These are phyloP conservation scores for Lipomyces sp. DNA, from an alignment of 805 yeast species.

Conservation along the genomic window DNA sequence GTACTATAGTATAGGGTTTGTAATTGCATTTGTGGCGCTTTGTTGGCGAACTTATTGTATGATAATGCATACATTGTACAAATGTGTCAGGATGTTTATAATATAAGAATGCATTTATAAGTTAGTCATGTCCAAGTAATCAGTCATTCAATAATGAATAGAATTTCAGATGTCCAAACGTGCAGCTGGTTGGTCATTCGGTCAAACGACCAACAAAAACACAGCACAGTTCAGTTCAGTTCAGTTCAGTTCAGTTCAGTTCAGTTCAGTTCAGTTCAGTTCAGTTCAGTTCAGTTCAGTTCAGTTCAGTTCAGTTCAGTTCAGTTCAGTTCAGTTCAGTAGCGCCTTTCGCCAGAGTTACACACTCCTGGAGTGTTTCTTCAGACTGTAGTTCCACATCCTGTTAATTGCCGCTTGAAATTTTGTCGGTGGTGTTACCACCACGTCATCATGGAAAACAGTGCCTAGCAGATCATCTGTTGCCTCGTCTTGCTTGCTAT, in stretches of 20 bases:
- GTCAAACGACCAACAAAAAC: not conserved
- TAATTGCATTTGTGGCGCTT: not conserved
- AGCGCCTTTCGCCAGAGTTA: not conserved
- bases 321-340: not conserved
- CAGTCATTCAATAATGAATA: not conserved
- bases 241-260: not conserved
- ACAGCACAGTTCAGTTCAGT: not conserved
- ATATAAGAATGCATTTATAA: not conserved
- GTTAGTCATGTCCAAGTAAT: not conserved
- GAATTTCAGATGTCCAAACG: not conserved
- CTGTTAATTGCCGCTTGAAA: not conserved
- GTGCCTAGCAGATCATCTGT: not conserved
- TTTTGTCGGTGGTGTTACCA: not conserved
- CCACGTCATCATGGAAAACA: not conserved
- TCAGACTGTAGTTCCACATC: constrained; percentile 2
- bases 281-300: not conserved
- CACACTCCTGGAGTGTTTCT: not conserved
- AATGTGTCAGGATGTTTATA: not conserved
- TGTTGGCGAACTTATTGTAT: not conserved
- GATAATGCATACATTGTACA: no score
- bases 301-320: not conserved
- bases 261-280: not conserved
- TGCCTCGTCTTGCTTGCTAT: not conserved
- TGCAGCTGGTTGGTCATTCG: not conserved
- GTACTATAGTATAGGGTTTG: not conserved